phyloP scores from a whole-genome alignment of 768 basidiomycete genomes.

The Mycena kentingensis region DNA sequence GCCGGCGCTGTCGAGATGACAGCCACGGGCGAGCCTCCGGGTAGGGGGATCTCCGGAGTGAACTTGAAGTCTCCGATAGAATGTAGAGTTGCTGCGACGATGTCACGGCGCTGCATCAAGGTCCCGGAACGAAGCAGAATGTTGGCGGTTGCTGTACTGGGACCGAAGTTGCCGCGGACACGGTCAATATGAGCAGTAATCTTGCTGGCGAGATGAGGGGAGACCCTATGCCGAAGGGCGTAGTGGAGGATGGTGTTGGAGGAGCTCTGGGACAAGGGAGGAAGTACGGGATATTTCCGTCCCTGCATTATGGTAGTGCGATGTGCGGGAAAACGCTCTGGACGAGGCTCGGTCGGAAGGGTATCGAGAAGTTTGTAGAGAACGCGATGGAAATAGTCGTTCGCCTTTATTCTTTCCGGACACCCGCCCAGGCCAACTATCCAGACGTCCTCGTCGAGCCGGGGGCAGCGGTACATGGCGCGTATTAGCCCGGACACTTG shows the following conservation, averaged over 20 bases:
- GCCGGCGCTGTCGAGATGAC: background rate
- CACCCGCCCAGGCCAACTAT: slow-evolving; percentile 30
- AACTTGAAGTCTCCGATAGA: slow-evolving; percentile 25
- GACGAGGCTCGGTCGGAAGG: slow-evolving; percentile 31
- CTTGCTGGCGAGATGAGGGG: slow-evolving; percentile 45
- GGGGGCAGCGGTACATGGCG: slow-evolving; percentile 49
- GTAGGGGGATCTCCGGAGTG: slow-evolving; percentile 1
- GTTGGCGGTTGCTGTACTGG: slow-evolving; percentile 56
- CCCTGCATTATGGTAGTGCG: slow-evolving; percentile 10
- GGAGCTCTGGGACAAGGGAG: slow-evolving; percentile 39
- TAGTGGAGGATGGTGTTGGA: slow-evolving; percentile 72
- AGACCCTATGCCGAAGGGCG: slow-evolving; percentile 60
- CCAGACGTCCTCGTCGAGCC: slow-evolving; percentile 41
- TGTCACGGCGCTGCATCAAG: slow-evolving; percentile 46
- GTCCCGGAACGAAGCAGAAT: slow-evolving; percentile 59
- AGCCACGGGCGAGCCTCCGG: background rate
- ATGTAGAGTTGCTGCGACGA: slow-evolving; percentile 42
- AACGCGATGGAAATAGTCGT: slow-evolving; percentile 51
- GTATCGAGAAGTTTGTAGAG: slow-evolving; percentile 42
- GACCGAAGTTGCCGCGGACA: slow-evolving; percentile 38
- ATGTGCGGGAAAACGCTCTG: slow-evolving; percentile 22
- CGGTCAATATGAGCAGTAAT: slow-evolving; percentile 60
- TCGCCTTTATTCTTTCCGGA: slow-evolving; percentile 38
- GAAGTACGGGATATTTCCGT: slow-evolving; percentile 26
- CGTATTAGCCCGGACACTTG: slow-evolving; percentile 49